Base-by-base conservation (phyloP, 805 yeast genomes). In the Pichia eremophila region DNA sequence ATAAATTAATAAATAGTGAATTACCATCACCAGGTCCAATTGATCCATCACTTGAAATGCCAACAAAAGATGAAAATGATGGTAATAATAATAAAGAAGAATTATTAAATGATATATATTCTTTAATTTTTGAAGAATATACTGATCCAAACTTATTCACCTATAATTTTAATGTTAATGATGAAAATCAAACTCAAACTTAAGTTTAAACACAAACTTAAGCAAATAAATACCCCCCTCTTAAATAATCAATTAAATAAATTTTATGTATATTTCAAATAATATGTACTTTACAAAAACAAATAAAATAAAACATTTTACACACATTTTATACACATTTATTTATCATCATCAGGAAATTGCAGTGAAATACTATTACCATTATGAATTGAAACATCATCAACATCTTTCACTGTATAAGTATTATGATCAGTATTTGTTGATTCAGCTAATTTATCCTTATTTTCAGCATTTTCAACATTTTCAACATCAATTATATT, bases 71-170 rank as follows among this genome's bases (percentile, higher is more conserved):
- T 34, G 36, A 34, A 14, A 14, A 27, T 9, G 17, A 40, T 9
- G 8, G 35, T 15, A 28, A 22, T 44, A 41, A 32, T 39, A 34
- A 43, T 47, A 44, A 59, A 54, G 48, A 63, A 49, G 69, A 59
- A 39, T 59, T 67, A 22, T 56, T 70, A 50, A 64, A 64, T 39
- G 77, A 73, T 52, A 69, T 72, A 44, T 72, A 73, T 50, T 67
- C 74, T 0, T 54, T 72, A 55, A 68, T 73, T n/a, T 70, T 70
- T 54, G 74, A 70, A 51, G 75, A 71, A 40, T 64, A 62, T 52
- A 64, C 66, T 47, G 72, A 67, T 50, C 69, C 69, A 7, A 55
- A 58, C 58, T 61, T 65, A 10, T 64, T 64, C 46, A 57, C 50
- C 17, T 43, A 46, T 25, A 52, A 52, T 39, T 43, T 34, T 5